These are phyloP conservation scores for Salinomyces thailandicus DNA, from an alignment of 2,329 filamentous ascomycete genomes.

Conservation along the genomic window DNA sequence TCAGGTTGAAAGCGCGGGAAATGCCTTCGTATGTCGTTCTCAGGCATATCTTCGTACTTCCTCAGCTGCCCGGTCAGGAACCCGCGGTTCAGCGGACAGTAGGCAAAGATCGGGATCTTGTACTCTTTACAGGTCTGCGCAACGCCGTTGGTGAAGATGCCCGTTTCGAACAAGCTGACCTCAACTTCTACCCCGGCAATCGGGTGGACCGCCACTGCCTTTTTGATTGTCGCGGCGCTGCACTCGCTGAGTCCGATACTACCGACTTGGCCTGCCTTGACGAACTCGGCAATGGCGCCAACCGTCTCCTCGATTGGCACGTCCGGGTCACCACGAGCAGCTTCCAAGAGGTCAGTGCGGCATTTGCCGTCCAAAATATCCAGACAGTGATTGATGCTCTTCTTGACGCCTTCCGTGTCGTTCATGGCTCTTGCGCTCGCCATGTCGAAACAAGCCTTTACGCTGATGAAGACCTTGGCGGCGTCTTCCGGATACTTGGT, in stretches of 20 bases:
- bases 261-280: slow-evolving; percentile 42
- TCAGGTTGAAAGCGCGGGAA: slow-evolving; percentile 54
- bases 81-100: slow-evolving; percentile 8
- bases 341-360: slow-evolving; percentile 35
- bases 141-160: slow-evolving; percentile 29
- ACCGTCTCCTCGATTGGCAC: slow-evolving; percentile 32
- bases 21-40: slow-evolving; percentile 37
- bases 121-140: slow-evolving; percentile 40
- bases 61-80: slow-evolving; percentile 33
- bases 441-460: slow-evolving; percentile 35
- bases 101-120: slow-evolving; percentile 8
- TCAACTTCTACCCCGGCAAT: slow-evolving; percentile 46
- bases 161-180: slow-evolving; percentile 18
- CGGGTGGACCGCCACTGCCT: slow-evolving; percentile 31
- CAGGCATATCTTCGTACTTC: slow-evolving; percentile 45
- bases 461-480: slow-evolving; percentile 35
- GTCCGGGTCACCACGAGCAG: slow-evolving; percentile 30
- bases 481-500: slow-evolving; percentile 39
- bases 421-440: slow-evolving; percentile 12
- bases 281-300: slow-evolving; percentile 28
- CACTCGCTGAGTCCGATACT: slow-evolving; percentile 45
- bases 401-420: slow-evolving; percentile 31
- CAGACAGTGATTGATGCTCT: slow-evolving; percentile 33
- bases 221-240: slow-evolving; percentile 39
- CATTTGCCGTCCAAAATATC: slow-evolving; percentile 34